phyloP scores from a whole-genome alignment of 345 rosid species.

The Gossypium anomalum region DNA sequence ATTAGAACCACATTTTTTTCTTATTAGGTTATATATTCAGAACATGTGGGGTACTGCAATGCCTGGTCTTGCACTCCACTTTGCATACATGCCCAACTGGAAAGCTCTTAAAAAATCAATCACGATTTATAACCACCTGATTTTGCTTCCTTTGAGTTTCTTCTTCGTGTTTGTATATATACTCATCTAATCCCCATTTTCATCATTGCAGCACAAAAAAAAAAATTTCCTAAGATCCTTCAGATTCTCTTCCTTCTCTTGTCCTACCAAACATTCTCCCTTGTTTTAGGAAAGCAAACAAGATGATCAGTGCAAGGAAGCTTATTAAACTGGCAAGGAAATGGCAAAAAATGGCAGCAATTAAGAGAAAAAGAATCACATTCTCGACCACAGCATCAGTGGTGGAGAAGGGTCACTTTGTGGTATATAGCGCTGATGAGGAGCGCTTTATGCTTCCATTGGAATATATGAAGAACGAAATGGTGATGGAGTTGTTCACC shows the following conservation, averaged over 20 bases:
- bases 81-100: too few relatives aligned
- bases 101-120: too few relatives aligned
- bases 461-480: conserved; percentile 4
- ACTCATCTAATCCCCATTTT: background rate
- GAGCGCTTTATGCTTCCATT: background rate
- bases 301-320: conserved; percentile 28
- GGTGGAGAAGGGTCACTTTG: conserved; percentile 5
- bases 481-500: background rate
- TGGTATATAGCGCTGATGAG: background rate
- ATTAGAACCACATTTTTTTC: background rate
- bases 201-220: background rate
- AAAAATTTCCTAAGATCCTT: background rate
- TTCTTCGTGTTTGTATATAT: background rate
- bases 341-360: conserved; percentile 28
- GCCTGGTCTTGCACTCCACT: too few relatives aligned
- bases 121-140: background rate
- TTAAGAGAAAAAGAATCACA: conserved; percentile 24
- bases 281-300: background rate
- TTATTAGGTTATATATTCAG: background rate
- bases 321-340: conserved; percentile 33
- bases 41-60: background rate
- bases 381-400: background rate
- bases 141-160: background rate
- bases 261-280: background rate
- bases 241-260: background rate